phyloP scores from a whole-genome alignment of 805 yeast genomes.

The Candida namnaoensis region DNA sequence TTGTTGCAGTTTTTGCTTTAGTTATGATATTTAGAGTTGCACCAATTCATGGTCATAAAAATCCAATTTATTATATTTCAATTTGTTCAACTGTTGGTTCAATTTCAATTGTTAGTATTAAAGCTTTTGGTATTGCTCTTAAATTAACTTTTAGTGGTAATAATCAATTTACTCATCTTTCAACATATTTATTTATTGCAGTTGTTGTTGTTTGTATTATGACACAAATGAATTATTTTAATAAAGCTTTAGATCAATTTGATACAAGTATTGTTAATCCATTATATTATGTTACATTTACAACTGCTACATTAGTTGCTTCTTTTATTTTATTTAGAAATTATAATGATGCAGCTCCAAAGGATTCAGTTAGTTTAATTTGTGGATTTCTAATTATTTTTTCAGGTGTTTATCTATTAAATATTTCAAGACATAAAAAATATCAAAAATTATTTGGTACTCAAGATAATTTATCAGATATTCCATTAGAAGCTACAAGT shows the following conservation, averaged over 20 bases:
- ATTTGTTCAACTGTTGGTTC: slow-evolving; percentile 89
- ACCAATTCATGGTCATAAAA: slow-evolving; percentile 68
- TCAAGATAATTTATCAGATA: slow-evolving; percentile 53
- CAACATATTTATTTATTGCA: slow-evolving; percentile 72
- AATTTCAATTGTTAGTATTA: slow-evolving; percentile 83
- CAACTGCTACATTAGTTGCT: slow-evolving; percentile 80
- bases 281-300: slow-evolving; percentile 82
- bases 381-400: slow-evolving; percentile 84
- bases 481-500: slow-evolving; percentile 78
- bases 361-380: slow-evolving; percentile 71
- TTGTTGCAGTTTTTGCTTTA: slow-evolving; percentile 59
- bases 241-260: slow-evolving; percentile 87
- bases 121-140: slow-evolving; percentile 88
- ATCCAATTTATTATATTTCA: slow-evolving; percentile 84
- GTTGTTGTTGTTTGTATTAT: slow-evolving; percentile 77
- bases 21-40: slow-evolving; percentile 80
- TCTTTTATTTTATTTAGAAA: slow-evolving; percentile 82
- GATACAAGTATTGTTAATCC: slow-evolving; percentile 92
- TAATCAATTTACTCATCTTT: slow-evolving; percentile 79
- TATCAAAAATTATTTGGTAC: slow-evolving; percentile 36
- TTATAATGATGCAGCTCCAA: slow-evolving; percentile 74
- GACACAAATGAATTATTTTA: slow-evolving; percentile 91
- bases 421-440: slow-evolving; percentile 62
- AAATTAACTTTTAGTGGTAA: slow-evolving; percentile 78
- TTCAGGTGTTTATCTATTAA: slow-evolving; percentile 77